phyloP scores from a whole-genome alignment of 139 green algal genomes.

The Chlamydomonas sp. region DNA sequence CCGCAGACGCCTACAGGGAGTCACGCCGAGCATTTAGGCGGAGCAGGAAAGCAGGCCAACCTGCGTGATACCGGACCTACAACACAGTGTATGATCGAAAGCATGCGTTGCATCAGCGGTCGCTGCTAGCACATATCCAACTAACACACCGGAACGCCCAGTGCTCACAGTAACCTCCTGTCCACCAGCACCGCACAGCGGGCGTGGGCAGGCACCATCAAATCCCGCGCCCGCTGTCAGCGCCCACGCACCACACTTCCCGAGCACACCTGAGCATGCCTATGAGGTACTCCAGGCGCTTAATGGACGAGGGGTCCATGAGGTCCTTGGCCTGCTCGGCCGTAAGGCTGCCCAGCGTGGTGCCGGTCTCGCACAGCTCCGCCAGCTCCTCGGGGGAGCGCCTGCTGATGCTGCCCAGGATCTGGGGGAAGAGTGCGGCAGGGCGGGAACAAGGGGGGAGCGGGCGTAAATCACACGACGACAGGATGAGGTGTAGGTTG shows the following conservation, averaged over 20 bases:
- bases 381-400: conserved; percentile 36
- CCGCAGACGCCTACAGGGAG: neutral
- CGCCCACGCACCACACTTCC: too few species aligned
- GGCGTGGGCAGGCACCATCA: too few species aligned
- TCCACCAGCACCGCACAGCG: too few species aligned
- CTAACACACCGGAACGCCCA: too few species aligned
- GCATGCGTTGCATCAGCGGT: too few species aligned
- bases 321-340: conserved; percentile 3
- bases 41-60: too few species aligned
- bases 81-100: too few species aligned
- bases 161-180: too few species aligned
- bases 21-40: too few species aligned
- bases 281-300: conserved; percentile 31
- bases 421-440: conserved; percentile 3
- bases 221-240: too few species aligned
- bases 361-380: conserved; percentile 37
- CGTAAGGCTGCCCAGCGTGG: neutral
- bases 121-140: too few species aligned
- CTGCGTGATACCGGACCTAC: too few species aligned
- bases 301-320: conserved; percentile 19
- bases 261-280: neutral
- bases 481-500: neutral
- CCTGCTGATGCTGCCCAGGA: conserved; percentile 32
- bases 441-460: neutral
- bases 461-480: neutral